Evolutionary conservation across 345 rosid genomes (phyloP), one percentile per base, ranked within the genome.

Genomic region (Populus deltoides): DNA sequence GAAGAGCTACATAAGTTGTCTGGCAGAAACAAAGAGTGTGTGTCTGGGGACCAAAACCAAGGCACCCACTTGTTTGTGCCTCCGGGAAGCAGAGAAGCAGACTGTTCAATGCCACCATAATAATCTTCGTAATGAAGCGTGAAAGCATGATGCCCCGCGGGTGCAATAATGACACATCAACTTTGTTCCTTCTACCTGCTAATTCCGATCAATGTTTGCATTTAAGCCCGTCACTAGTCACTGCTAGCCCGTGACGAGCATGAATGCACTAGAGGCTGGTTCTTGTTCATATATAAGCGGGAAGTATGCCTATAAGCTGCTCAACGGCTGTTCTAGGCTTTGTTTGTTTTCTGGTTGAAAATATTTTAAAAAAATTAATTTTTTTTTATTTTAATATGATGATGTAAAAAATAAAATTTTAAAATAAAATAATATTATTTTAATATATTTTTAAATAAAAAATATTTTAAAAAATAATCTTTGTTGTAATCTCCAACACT

Each of bases 351-450:
- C 6, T 33, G 0, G 36, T 33, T 33, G 4, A 33, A 33, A 33
- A 33, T 33, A 33, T 4, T 33, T 33, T 33, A 0, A 0, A 33
- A 33, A 0, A 4, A 0, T 4, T 33, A 4, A 33, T 0, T 33
- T 33, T 31, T 33, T 33, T 33, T 33, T 4, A 33, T 33, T 33
- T 33, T 33, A 33, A 4, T 33, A 33, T 33, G 5, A 0, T 4
- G 0, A 33, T 33, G 6, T 33, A 0, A 4, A 33, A 4, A 33
- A 33, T 33, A 33, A 33, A 31, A 0, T 31, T 31, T 31, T 31
- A 31, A 31, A 1, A 31, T 31, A 31, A 31, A 31, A 31, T 2
- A 31, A 31, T 31, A 31, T 2, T 2, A 31, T 31, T 31, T 31
- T 31, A 31, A 2, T 31, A 31, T 31, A 31, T 31, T 31, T 4